These are phyloP conservation scores for Phytophthora rubi DNA, from an alignment of 352 stramenopile genomes.

Conservation along the genomic window DNA sequence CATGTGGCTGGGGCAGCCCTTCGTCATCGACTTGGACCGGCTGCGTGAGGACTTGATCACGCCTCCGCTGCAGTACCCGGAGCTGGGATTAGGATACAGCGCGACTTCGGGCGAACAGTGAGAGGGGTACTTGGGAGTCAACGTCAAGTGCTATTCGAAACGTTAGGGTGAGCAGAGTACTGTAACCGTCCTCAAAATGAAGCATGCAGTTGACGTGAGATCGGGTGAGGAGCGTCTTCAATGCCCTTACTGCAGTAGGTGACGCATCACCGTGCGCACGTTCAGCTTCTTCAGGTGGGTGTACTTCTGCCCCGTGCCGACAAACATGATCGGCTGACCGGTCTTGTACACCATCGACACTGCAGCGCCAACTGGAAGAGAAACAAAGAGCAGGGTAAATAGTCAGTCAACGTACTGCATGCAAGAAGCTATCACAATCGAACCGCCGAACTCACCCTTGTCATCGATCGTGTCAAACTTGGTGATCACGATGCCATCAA, in stretches of 20 bases:
- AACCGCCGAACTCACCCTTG: slow-evolving; percentile 82
- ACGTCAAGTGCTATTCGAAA: slow-evolving; percentile 31
- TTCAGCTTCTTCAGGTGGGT: slow-evolving; percentile 99
- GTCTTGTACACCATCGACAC: slow-evolving; percentile 99
- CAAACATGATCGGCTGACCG: slow-evolving; percentile 98
- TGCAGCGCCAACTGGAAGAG: slow-evolving; percentile 94
- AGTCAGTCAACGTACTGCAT: background rate
- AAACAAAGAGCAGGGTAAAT: slow-evolving; percentile 3
- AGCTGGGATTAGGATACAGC: slow-evolving; percentile 69
- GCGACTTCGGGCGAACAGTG: slow-evolving; percentile 13
- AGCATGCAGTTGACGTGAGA: slow-evolving; percentile 24
- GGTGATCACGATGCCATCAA: slow-evolving; percentile 99
- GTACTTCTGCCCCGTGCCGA: slow-evolving; percentile 99
- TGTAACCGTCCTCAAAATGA: slow-evolving; percentile 21
- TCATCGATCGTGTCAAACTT: slow-evolving; percentile 99
- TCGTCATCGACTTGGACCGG: slow-evolving; percentile 45
- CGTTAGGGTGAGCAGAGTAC: slow-evolving; percentile 20
- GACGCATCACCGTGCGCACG: slow-evolving; percentile 95
- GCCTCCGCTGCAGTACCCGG: slow-evolving; percentile 55
- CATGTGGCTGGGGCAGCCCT: slow-evolving; percentile 58
- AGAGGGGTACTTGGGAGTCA: slow-evolving; percentile 6
- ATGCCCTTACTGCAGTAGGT: slow-evolving; percentile 89
- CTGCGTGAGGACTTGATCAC: slow-evolving; percentile 44
- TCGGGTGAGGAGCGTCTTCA: slow-evolving; percentile 1
- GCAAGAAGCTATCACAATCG: background rate